Conservation (phyloP, 805 yeast species). For the Hemisphaericaspora nanyangensis region DNA sequence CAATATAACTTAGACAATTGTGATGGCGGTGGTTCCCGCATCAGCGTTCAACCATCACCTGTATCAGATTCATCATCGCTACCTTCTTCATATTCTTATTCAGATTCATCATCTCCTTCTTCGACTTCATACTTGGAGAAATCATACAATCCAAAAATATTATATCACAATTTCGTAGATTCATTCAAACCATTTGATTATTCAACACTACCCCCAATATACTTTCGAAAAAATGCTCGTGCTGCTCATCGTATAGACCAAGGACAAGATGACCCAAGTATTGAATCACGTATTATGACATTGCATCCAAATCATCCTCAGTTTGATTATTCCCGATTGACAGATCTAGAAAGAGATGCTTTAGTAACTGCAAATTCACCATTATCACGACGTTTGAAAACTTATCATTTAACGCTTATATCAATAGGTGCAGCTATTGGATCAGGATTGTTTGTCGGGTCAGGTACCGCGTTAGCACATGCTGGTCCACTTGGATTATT, state of each 20-base stretch:
- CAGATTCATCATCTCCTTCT: neutral
- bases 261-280: slow-evolving; percentile 2
- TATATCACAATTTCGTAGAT: slow-evolving; percentile 13
- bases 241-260: neutral
- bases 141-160: slow-evolving; percentile 1
- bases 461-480: slow-evolving; percentile 54
- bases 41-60: too few relatives aligned
- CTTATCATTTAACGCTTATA: slow-evolving; percentile 74
- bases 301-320: slow-evolving; percentile 20
- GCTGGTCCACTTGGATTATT: slow-evolving; percentile 73
- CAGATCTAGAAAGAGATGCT: slow-evolving; percentile 31
- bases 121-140: neutral
- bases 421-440: slow-evolving; percentile 85
- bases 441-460: slow-evolving; percentile 76
- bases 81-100: neutral
- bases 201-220: slow-evolving; percentile 14
- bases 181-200: slow-evolving; percentile 26
- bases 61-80: too few relatives aligned
- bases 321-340: slow-evolving; percentile 22
- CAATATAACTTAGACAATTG: too few relatives aligned
- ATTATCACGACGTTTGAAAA: slow-evolving; percentile 47
- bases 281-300: neutral
- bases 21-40: too few relatives aligned
- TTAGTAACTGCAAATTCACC: slow-evolving; percentile 45
- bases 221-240: neutral